phyloP scores from a whole-genome alignment of 768 basidiomycete species.

The Coprinopsis cinerea region DNA sequence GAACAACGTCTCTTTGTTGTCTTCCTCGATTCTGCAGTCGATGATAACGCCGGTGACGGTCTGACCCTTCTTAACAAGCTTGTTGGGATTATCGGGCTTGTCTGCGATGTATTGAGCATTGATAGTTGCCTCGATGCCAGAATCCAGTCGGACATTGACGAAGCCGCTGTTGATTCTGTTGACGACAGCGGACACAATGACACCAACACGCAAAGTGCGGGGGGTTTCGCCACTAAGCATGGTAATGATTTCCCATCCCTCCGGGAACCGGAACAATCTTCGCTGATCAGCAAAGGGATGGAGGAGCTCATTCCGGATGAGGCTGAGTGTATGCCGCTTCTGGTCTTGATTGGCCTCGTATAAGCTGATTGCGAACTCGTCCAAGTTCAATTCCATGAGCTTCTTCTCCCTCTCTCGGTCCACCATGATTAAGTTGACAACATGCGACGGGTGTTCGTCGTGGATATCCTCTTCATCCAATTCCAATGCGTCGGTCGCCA shows the following conservation, averaged over 20 bases:
- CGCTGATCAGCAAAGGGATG: slow-evolving; percentile 77
- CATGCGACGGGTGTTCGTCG: slow-evolving; percentile 86
- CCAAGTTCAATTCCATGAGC: slow-evolving; percentile 85
- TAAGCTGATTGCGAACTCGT: slow-evolving; percentile 93
- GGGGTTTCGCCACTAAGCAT: slow-evolving; percentile 94
- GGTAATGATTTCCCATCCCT: slow-evolving; percentile 77
- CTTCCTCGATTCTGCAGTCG: slow-evolving; percentile 56
- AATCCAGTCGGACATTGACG: slow-evolving; percentile 78
- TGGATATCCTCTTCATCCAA: slow-evolving; percentile 96
- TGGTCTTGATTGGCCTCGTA: slow-evolving; percentile 76
- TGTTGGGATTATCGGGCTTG: slow-evolving; percentile 31
- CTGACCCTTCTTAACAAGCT: slow-evolving; percentile 70
- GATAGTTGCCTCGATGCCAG: slow-evolving; percentile 85
- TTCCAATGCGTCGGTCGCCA: slow-evolving; percentile 96
- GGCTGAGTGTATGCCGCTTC: slow-evolving; percentile 85
- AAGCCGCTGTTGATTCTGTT: slow-evolving; percentile 45
- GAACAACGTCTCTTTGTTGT: slow-evolving; percentile 54
- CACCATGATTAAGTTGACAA: slow-evolving; percentile 80
- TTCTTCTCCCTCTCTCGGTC: slow-evolving; percentile 75
- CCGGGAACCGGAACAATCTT: slow-evolving; percentile 53
- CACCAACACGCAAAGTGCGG: slow-evolving; percentile 67
- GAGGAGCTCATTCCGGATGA: slow-evolving; percentile 83
- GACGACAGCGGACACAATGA: slow-evolving; percentile 76
- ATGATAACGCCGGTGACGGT: slow-evolving; percentile 76
- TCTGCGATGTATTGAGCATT: slow-evolving; percentile 54